Percentiles rank a stretch among this genome's conserved stretches.
These are phyloP conservation scores for Lactarius sp. DNA, from an alignment of 768 basidiomycete species.

Conservation along the genomic window DNA sequence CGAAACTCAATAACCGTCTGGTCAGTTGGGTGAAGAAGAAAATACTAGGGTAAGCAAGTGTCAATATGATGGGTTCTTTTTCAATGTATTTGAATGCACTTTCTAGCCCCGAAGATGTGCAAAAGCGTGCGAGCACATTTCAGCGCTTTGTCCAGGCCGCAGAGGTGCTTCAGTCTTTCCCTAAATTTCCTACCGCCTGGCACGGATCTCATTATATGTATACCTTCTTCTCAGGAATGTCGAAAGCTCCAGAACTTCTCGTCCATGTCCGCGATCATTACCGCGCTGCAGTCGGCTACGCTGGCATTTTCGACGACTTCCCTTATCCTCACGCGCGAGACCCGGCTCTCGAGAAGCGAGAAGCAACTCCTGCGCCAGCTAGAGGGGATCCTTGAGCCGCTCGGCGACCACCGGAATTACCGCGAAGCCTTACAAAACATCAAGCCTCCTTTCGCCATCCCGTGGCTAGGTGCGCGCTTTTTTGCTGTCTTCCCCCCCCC, in stretches of 20 bases:
- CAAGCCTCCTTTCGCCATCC: slow-evolving; percentile 31
- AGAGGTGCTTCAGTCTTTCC: slow-evolving; percentile 29
- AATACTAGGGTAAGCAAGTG: slow-evolving; percentile 8
- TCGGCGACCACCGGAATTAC: slow-evolving; percentile 37
- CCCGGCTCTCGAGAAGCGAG: slow-evolving; percentile 21
- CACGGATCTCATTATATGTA: background rate
- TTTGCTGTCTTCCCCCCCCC: background rate
- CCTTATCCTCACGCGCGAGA: slow-evolving; percentile 29
- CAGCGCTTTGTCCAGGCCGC: slow-evolving; percentile 44
- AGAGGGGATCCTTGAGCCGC: slow-evolving; percentile 32
- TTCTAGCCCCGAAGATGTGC: slow-evolving; percentile 37
- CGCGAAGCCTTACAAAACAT: slow-evolving; percentile 33
- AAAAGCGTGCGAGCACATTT: slow-evolving; percentile 37
- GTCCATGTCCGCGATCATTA: slow-evolving; percentile 41
- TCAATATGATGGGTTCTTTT: slow-evolving; percentile 32
- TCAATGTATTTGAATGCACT: slow-evolving; percentile 11
- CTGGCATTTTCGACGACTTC: slow-evolving; percentile 38
- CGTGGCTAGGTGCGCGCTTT: slow-evolving; percentile 37
- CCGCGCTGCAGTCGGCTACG: slow-evolving; percentile 39
- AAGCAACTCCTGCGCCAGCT: slow-evolving; percentile 30
- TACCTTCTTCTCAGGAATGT: slow-evolving; percentile 36
- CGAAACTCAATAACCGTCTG: slow-evolving; percentile 38
- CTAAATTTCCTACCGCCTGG: background rate
- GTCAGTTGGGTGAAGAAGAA: slow-evolving; percentile 27
- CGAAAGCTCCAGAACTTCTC: slow-evolving; percentile 41